Conservation (phyloP, 73 alveolate genomes). For the Paramecium octaurelia region DNA sequence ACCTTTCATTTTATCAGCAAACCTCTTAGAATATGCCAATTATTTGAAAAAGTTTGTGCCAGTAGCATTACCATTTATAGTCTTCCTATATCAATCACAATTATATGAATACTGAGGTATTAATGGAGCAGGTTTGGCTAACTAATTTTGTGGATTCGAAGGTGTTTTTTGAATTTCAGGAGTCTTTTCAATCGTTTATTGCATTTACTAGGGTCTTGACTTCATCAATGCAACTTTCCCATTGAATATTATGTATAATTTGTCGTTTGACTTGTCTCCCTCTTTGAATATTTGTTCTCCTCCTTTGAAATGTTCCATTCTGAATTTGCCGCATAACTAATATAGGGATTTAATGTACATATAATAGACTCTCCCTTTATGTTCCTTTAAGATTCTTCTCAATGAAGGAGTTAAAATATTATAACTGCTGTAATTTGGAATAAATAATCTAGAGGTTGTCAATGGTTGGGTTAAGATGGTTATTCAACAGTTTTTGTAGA, state of each 20-base stretch:
- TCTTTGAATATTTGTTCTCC: conserved; percentile 15
- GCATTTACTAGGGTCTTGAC: not conserved
- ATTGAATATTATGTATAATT: conserved; percentile 11
- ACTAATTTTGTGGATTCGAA: not conserved
- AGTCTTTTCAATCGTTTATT: not conserved
- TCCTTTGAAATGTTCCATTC: conserved; percentile 22
- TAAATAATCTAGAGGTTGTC: not conserved
- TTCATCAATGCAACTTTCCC: not conserved
- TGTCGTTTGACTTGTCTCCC: conserved; percentile 17
- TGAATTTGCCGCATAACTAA: conserved; percentile 13
- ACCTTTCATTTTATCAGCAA: conserved; percentile 4
- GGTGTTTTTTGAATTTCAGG: not conserved
- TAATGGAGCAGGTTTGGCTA: not conserved
- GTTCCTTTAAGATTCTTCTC: conserved; percentile 16
- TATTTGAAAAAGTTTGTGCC: not conserved
- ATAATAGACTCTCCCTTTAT: not conserved
- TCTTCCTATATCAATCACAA: not conserved
- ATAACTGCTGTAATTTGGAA: conserved; percentile 8
- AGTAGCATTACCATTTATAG: not conserved
- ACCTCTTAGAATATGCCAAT: not conserved
- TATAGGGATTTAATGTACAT: not conserved
- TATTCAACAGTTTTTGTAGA: not conserved
- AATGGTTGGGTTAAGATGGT: not conserved
- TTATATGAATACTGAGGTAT: not conserved
- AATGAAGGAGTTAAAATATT: not conserved